phyloP scores from a whole-genome alignment of 805 yeast species.

The Kluyveromyces lactis region DNA sequence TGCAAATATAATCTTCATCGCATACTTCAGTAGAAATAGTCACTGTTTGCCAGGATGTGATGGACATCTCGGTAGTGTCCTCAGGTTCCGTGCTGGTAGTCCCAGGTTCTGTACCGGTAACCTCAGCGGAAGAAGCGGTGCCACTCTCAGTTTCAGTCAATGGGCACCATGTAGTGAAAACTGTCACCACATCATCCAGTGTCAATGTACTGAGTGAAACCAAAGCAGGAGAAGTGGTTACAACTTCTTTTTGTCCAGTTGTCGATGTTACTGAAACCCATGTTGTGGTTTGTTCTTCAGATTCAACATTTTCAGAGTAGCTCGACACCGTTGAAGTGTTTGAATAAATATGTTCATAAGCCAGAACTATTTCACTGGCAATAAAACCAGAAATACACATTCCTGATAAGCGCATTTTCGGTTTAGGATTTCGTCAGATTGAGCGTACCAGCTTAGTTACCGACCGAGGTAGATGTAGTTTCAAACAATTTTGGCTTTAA shows the following conservation, averaged over 20 bases:
- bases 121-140: background rate
- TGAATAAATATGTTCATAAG: background rate
- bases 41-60: slow-evolving; percentile 1
- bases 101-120: too few species aligned
- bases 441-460: too few species aligned
- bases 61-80: background rate
- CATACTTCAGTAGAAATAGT: slow-evolving; percentile 2
- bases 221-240: slow-evolving; percentile 8
- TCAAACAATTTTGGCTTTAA: too few species aligned
- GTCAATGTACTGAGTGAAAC: slow-evolving; percentile 5
- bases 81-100: background rate
- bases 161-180: slow-evolving; percentile 18
- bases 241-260: background rate
- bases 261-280: background rate
- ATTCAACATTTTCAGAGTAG: background rate
- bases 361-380: too few species aligned
- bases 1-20: background rate
- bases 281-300: background rate
- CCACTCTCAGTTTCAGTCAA: background rate
- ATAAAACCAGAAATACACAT: too few species aligned
- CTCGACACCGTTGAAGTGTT: background rate
- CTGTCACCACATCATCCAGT: slow-evolving; percentile 3
- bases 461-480: too few species aligned
- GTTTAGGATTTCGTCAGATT: too few species aligned
- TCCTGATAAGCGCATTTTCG: too few species aligned